A percentile compares a stretch with the other conserved stretches of the same genome.
Evolutionary conservation across 257 asterid species (phyloP).

Genomic region (Thymus mandschuricus): DNA sequence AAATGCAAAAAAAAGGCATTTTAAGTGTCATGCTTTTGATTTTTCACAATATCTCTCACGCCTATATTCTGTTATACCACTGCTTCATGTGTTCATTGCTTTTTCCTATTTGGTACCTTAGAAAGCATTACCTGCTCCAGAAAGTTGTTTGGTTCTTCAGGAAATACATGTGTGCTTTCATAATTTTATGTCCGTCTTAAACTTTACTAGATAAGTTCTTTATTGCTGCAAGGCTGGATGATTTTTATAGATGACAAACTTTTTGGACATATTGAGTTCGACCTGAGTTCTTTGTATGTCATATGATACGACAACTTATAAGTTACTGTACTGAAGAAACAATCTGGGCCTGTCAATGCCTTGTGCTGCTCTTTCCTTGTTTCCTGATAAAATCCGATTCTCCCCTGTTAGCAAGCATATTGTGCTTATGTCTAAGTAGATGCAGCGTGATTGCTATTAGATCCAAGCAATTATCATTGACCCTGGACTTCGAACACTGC

Average conservation of each 20-base stretch:
- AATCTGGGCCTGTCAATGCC: background rate
- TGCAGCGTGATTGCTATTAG: background rate
- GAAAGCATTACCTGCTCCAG: slow-evolving; percentile 7
- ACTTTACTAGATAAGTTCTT: background rate
- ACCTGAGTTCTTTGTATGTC: slow-evolving; percentile 2
- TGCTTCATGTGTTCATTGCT: background rate
- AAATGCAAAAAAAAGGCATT: background rate
- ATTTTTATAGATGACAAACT: background rate
- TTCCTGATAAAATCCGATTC: slow-evolving; percentile 2
- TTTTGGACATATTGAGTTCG: background rate
- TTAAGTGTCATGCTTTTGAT: background rate
- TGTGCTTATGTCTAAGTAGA: background rate
- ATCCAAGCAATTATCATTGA: no score
- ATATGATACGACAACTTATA: background rate
- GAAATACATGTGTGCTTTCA: background rate
- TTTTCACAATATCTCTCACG: background rate
- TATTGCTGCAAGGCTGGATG: slow-evolving; percentile 20
- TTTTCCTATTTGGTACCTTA: slow-evolving; percentile 1
- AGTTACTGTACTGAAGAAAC: background rate
- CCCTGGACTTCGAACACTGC: background rate
- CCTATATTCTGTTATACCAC: background rate
- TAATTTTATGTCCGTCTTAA: background rate
- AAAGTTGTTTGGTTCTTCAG: background rate
- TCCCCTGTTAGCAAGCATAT: background rate
- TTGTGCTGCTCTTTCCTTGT: background rate